Conservation (phyloP, 768 basidiomycete genomes). For the Glaciozyma antarctica region DNA sequence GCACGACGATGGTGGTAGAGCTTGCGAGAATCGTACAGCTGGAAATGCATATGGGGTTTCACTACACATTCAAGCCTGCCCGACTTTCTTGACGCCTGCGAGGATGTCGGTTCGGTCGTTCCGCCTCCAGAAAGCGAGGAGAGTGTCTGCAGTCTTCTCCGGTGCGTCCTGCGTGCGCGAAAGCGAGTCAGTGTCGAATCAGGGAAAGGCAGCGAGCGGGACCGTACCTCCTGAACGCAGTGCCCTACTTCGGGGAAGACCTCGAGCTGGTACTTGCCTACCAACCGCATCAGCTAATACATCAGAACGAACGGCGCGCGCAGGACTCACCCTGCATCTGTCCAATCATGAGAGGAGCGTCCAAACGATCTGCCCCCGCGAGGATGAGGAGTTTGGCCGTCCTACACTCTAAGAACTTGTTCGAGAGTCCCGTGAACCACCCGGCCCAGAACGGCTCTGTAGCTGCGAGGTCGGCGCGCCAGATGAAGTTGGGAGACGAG, state of each 20-base stretch:
- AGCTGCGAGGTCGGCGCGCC: slow-evolving; percentile 73
- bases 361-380: slow-evolving; percentile 85
- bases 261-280: slow-evolving; percentile 80
- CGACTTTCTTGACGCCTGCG: slow-evolving; percentile 53
- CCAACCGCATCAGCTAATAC: neutral
- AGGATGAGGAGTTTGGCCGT: slow-evolving; percentile 79
- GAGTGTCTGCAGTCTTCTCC: slow-evolving; percentile 60
- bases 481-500: slow-evolving; percentile 46
- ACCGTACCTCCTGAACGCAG: slow-evolving; percentile 78
- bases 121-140: slow-evolving; percentile 82
- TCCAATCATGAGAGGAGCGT: slow-evolving; percentile 87
- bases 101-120: slow-evolving; percentile 59
- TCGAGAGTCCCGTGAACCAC: slow-evolving; percentile 80
- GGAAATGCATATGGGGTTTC: too few species aligned
- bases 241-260: slow-evolving; percentile 84
- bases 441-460: slow-evolving; percentile 91
- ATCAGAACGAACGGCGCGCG: neutral
- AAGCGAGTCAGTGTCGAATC: too few species aligned
- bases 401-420: slow-evolving; percentile 63
- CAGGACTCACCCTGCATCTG: slow-evolving; percentile 67
- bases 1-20: too few species aligned
- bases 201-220: neutral
- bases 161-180: slow-evolving; percentile 64
- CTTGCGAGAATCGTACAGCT: too few species aligned
- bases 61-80: slow-evolving; percentile 38